These are phyloP conservation scores for Phytophthora sp. DNA, from an alignment of 352 stramenopile genomes.

Conservation along the genomic window DNA sequence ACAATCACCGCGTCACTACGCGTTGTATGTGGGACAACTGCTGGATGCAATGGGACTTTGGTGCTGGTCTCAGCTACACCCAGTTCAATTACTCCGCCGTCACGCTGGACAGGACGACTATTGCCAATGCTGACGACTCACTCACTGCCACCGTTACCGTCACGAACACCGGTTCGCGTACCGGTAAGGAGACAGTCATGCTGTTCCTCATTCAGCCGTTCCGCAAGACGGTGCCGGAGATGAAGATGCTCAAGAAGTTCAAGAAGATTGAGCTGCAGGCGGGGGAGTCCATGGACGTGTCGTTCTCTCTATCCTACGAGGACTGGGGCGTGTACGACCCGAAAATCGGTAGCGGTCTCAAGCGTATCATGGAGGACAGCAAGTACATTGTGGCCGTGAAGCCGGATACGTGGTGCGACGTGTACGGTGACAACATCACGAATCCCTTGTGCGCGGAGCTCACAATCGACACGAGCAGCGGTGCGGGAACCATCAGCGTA, in stretches of 20 bases:
- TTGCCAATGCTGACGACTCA: constrained; percentile 30
- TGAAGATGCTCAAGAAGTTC: constrained; percentile 86
- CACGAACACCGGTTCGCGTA: constrained; percentile 57
- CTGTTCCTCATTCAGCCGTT: constrained; percentile 78
- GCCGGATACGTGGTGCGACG: constrained; percentile 69
- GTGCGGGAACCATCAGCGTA: constrained; percentile 22
- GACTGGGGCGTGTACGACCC: constrained; percentile 72
- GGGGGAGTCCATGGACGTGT: constrained; percentile 42
- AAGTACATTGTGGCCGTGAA: constrained; percentile 73
- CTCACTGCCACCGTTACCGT: constrained; percentile 63
- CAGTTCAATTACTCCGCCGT: constrained; percentile 62
- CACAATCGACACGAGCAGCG: constrained; percentile 32
- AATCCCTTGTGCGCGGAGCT: constrained; percentile 56
- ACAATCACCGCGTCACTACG: constrained; percentile 68
- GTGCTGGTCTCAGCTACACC: constrained; percentile 76
- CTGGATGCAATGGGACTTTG: constrained; percentile 71
- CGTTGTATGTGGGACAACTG: constrained; percentile 56
- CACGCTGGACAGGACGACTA: constrained; percentile 40
- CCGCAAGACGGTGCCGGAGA: constrained; percentile 66
- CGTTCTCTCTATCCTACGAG: constrained; percentile 50
- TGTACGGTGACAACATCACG: constrained; percentile 48
- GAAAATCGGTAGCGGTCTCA: constrained; percentile 51
- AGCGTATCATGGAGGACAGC: constrained; percentile 60
- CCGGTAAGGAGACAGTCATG: constrained; percentile 81
- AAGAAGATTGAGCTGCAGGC: constrained; percentile 72